Evolutionary conservation across 768 basidiomycete species (phyloP).

Genomic region (Baorangia bicolor): DNA sequence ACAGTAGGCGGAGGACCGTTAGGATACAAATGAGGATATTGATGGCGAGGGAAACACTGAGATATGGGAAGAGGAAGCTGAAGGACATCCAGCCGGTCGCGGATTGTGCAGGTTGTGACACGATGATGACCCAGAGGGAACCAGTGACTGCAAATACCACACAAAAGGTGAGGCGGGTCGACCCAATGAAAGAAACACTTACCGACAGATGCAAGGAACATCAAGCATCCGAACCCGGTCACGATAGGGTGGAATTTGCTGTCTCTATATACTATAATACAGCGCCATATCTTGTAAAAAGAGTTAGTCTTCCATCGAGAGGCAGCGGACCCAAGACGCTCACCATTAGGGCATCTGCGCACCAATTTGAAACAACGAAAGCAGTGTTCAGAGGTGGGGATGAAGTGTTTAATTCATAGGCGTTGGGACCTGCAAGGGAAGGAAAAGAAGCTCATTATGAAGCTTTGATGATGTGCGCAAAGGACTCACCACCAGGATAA

Average conservation of each 20-base stretch:
- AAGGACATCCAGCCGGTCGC: constrained; percentile 32
- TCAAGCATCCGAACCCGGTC: constrained; percentile 12
- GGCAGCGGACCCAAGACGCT: neutral
- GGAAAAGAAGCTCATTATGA: too few species aligned
- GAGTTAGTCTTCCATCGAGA: neutral
- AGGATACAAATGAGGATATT: constrained; percentile 33
- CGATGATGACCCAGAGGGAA: constrained; percentile 28
- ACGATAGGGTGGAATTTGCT: constrained; percentile 21
- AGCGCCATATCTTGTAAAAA: constrained; percentile 30
- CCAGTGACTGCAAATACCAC: constrained; percentile 23
- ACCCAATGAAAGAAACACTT: neutral
- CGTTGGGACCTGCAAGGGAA: constrained; percentile 20
- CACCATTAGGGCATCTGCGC: constrained; percentile 32
- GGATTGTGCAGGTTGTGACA: constrained; percentile 23
- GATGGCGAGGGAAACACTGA: constrained; percentile 33
- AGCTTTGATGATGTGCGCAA: neutral
- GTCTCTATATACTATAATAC: constrained; percentile 32
- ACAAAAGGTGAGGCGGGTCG: neutral
- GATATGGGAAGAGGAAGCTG: constrained; percentile 32
- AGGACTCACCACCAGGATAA: constrained; percentile 29
- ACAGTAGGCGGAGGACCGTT: constrained; percentile 32
- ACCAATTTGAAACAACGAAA: constrained; percentile 34
- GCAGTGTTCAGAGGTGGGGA: constrained; percentile 29
- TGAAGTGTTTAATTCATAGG: constrained; percentile 23
- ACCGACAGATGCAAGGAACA: constrained; percentile 29